Conservation (phyloP, 2,329 filamentous ascomycete genomes). For the Ceratocystis lukuohia region DNA sequence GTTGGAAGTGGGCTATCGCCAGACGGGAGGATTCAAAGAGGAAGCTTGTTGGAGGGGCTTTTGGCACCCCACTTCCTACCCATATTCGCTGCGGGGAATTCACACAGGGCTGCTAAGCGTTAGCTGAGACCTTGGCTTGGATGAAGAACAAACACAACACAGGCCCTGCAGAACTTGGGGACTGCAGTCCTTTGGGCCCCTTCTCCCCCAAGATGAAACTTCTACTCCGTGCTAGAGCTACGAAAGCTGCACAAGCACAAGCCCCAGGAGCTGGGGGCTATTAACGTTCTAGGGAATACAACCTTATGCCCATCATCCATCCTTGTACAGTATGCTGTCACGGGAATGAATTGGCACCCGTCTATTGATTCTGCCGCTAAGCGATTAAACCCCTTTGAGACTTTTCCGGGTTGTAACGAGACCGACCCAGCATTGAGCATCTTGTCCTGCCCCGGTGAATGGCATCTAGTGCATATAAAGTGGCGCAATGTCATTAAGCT, state of each 20-base stretch:
- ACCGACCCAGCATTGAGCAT: no score
- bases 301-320: background rate
- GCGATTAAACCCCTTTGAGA: background rate
- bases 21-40: background rate
- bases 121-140: background rate
- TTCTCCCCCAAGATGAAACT: no score
- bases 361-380: background rate
- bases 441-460: no score
- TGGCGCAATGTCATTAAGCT: no score
- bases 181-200: no score
- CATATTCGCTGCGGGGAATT: background rate
- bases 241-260: no score
- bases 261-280: background rate
- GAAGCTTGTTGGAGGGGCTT: slow-evolving; percentile 1
- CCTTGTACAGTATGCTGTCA: slow-evolving; percentile 3
- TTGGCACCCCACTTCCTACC: background rate
- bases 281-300: background rate
- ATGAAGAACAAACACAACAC: background rate
- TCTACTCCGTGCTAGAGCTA: no score
- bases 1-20: slow-evolving; percentile 8
- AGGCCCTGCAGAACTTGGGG: background rate
- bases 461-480: no score
- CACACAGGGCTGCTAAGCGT: background rate
- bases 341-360: slow-evolving; percentile 2
- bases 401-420: no score